Percentiles rank a stretch among this genome's conserved stretches.
These are phyloP conservation scores for Bjerkandera adusta DNA, from an alignment of 1,284 basidiomycete species.

Conservation along the genomic window DNA sequence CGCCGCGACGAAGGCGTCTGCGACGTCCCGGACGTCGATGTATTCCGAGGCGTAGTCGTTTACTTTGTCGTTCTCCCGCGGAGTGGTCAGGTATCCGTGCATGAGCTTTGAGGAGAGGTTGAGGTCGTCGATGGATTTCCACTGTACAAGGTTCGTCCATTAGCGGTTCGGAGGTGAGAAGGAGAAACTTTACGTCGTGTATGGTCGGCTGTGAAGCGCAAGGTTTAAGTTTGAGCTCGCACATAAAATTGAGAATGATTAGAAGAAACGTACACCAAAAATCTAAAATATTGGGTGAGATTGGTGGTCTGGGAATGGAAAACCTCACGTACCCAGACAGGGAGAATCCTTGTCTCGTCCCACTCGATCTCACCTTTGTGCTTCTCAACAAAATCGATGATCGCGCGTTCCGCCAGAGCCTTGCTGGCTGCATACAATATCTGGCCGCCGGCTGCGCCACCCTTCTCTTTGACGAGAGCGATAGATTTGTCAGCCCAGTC, in stretches of 20 bases:
- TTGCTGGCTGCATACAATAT: conserved; percentile 5
- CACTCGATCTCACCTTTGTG: conserved; percentile 3
- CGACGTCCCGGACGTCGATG: conserved; percentile 25
- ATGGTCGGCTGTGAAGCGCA: conserved; percentile 9
- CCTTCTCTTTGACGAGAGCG: background rate
- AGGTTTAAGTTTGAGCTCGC: too few species aligned
- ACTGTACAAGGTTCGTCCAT: conserved; percentile 3
- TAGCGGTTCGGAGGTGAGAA: background rate
- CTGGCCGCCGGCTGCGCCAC: background rate
- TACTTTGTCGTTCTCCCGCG: conserved; percentile 10
- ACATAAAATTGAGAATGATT: background rate
- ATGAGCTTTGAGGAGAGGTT: conserved; percentile 16
- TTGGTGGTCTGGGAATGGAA: background rate
- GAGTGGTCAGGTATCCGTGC: conserved; percentile 5
- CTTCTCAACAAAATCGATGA: background rate
- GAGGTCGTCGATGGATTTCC: conserved; percentile 15
- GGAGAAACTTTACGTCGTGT: too few species aligned
- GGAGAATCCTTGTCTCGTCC: conserved; percentile 12
- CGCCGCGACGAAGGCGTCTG: conserved; percentile 12
- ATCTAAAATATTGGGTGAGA: too few species aligned
- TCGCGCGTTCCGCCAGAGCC: conserved; percentile 3
- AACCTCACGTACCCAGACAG: conserved; percentile 10
- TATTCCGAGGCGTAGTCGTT: conserved; percentile 10
- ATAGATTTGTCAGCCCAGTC: conserved; percentile 6
- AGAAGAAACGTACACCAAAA: background rate